Base-by-base conservation (phyloP, 2,329 filamentous ascomycete species). In the Ramichloridium luteum region DNA sequence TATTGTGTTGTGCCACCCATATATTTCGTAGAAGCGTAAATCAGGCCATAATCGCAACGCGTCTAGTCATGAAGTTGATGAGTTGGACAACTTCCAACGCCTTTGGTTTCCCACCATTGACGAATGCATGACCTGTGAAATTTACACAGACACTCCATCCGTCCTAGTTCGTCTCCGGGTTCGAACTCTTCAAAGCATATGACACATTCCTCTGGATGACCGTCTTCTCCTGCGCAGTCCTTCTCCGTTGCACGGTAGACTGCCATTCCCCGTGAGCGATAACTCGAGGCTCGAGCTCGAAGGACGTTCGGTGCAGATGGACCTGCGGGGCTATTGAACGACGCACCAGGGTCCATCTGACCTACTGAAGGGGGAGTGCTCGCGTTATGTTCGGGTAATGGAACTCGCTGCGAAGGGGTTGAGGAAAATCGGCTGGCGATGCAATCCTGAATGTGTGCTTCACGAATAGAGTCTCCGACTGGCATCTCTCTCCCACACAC, bases 401-500 rank as follows among this genome's bases (percentile, higher is more conserved):
- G 25, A 1, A 38, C 33, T 10, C 31, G 31, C 6, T 22, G 33
- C 14, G 36, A 30, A 14, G 41, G 31, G 3, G 37, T 36, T 8
- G 39, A 35, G 17, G 34, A 31, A 37, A 50, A 49, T 14, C 47
- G 45, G 9, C 43, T 38, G 11, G 41, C 38, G 29, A 55, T 50
- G 39, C 54, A 54, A 18, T 46, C 34, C 28, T 51, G 49, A 11
- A 69, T 57, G 36, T 68, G 65, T 10, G 50, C 48, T 38, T 62
- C 60, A 15, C 65, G 54, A 3, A 51, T 48, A 1, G 44, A 38
- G 13, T 64, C 59, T 11, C 59, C 59, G 2, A 72, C 67, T 1
- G 80, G 79, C 3, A 85, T 64, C 55, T 84, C 78, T 22, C 64
- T 58, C 47, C 81, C 79, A 46, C 81, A 88, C 27, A 86, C 70